Conservation (phyloP, 768 basidiomycete species). For the Naganishia kalamii region DNA sequence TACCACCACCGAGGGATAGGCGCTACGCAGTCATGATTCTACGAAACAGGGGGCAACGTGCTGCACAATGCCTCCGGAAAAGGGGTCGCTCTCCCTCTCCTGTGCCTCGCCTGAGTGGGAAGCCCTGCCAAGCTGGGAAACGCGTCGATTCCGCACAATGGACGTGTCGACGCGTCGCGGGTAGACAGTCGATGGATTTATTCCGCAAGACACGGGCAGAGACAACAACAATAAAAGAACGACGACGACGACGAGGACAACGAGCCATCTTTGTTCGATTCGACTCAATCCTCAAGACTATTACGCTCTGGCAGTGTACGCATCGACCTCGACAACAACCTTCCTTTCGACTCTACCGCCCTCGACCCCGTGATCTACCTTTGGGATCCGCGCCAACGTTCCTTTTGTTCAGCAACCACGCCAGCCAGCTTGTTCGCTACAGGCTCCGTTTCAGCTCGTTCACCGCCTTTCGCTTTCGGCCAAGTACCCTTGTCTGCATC, state of each 20-base stretch:
- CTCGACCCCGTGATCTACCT: constrained; percentile 10
- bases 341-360: constrained; percentile 9
- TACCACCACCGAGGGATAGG: not conserved
- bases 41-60: constrained; percentile 5
- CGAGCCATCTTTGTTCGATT: not conserved
- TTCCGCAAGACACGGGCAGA: constrained; percentile 5
- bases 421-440: not conserved
- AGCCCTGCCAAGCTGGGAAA: not conserved
- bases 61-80: not conserved
- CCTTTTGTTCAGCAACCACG: not conserved
- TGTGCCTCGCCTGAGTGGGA: not conserved
- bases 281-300: not conserved
- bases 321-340: not conserved
- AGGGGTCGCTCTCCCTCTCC: not conserved
- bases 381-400: not conserved
- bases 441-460: constrained; percentile 2
- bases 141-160: constrained; percentile 9
- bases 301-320: not conserved
- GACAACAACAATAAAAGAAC: constrained; percentile 16
- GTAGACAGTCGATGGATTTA: constrained; percentile 11
- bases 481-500: not conserved
- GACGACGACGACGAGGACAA: not conserved
- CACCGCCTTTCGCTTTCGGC: not conserved
- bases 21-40: not conserved
- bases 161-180: not conserved